Conservation (phyloP, 2,329 filamentous ascomycete species). For the Zymoseptoria pseudotritici region DNA sequence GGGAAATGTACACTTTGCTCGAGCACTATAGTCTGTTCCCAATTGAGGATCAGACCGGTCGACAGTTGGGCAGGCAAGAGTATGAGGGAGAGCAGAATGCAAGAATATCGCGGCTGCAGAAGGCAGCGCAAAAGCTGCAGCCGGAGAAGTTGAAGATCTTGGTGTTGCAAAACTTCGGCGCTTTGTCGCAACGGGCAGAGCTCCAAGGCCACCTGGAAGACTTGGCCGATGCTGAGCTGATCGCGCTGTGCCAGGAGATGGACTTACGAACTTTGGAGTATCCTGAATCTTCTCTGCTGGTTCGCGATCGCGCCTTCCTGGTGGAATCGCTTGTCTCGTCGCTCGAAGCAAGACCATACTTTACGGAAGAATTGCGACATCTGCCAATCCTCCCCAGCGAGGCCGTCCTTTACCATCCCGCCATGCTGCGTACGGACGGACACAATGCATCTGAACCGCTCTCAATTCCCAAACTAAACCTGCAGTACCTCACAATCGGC, state of each 20-base stretch:
- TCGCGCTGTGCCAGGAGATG: conserved; percentile 60
- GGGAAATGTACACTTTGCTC: conserved; percentile 73
- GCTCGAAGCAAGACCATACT: conserved; percentile 71
- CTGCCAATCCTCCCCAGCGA: conserved; percentile 81
- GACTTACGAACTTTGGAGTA: conserved; percentile 71
- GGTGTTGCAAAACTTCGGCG: conserved; percentile 84
- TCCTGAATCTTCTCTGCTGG: conserved; percentile 60
- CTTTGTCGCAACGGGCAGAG: conserved; percentile 73
- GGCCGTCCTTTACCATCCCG: conserved; percentile 66
- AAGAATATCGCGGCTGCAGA: conserved; percentile 69
- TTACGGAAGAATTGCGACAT: conserved; percentile 67
- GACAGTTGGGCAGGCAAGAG: conserved; percentile 63
- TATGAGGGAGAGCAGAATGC: conserved; percentile 75
- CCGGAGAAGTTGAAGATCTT: conserved; percentile 86
- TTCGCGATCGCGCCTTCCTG: conserved; percentile 56
- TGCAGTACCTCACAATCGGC: conserved; percentile 89
- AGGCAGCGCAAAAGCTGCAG: conserved; percentile 71
- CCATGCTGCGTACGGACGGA: conserved; percentile 69
- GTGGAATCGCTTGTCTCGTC: conserved; percentile 65
- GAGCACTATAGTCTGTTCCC: conserved; percentile 82
- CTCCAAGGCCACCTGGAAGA: conserved; percentile 66
- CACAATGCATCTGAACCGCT: conserved; percentile 84
- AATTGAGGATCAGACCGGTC: conserved; percentile 83
- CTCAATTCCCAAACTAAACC: conserved; percentile 85
- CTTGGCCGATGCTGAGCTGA: conserved; percentile 67